phyloP scores from a whole-genome alignment of 2,329 filamentous ascomycete genomes.

The Exserohilum rostratum region DNA sequence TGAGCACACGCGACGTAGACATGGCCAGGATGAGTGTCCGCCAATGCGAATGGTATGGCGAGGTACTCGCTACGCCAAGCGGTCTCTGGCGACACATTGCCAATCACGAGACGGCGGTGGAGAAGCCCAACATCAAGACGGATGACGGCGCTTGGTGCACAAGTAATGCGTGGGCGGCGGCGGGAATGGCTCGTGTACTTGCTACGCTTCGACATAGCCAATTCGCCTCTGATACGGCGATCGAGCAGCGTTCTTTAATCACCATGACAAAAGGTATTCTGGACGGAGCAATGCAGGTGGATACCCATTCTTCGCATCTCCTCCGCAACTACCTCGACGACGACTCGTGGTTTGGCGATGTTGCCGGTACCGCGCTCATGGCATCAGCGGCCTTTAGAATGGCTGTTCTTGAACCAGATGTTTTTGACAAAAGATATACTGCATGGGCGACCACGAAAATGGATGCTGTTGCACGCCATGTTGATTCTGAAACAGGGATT shows the following conservation, averaged over 20 bases:
- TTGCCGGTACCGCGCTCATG: constrained; percentile 56
- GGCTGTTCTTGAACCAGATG: constrained; percentile 48
- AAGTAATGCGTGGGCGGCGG: constrained; percentile 57
- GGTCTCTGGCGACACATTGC: constrained; percentile 57
- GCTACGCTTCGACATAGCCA: constrained; percentile 50
- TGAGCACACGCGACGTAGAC: constrained; percentile 44
- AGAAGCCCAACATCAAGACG: background rate
- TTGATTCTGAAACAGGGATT: constrained; percentile 48
- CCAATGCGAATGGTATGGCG: constrained; percentile 52
- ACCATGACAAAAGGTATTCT: constrained; percentile 47
- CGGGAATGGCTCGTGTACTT: constrained; percentile 55
- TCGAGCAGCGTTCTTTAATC: constrained; percentile 36
- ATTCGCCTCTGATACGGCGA: constrained; percentile 10
- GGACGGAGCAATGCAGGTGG: constrained; percentile 42
- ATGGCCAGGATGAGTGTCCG: constrained; percentile 46
- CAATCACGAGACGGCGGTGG: constrained; percentile 30
- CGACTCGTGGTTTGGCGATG: constrained; percentile 54
- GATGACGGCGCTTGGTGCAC: constrained; percentile 56
- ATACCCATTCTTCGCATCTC: constrained; percentile 47
- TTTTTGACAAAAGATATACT: constrained; percentile 47
- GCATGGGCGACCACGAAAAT: constrained; percentile 54
- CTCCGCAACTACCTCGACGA: constrained; percentile 57
- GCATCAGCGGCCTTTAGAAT: constrained; percentile 55
- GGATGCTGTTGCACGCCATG: constrained; percentile 41
- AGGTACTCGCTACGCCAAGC: constrained; percentile 42